phyloP scores from a whole-genome alignment of 2,329 filamentous ascomycete species.

The Aureobasidium mangrovei region DNA sequence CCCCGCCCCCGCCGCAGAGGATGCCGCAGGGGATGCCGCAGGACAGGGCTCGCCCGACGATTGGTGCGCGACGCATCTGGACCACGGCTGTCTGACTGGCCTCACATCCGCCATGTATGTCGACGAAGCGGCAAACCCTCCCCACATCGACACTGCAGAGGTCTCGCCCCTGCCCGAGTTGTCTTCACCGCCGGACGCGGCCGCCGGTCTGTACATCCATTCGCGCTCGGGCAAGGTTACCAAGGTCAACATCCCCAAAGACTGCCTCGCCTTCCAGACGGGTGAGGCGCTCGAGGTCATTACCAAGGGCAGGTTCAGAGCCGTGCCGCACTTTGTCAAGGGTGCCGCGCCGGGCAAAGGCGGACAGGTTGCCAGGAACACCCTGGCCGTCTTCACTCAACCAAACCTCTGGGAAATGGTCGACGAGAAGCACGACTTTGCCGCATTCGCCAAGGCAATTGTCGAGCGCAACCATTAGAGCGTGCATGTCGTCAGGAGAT shows the following conservation, averaged over 20 bases:
- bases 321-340: conserved; percentile 90
- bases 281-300: conserved; percentile 87
- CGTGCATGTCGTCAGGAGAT: not conserved
- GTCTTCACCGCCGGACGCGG: conserved; percentile 65
- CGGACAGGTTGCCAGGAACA: conserved; percentile 54
- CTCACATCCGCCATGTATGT: conserved; percentile 95
- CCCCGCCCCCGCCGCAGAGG: conserved; percentile 38
- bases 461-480: conserved; percentile 37
- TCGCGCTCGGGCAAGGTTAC: conserved; percentile 71
- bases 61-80: conserved; percentile 87
- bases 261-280: conserved; percentile 93
- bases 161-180: conserved; percentile 57
- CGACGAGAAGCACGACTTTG: conserved; percentile 63
- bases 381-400: conserved; percentile 91
- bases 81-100: conserved; percentile 89
- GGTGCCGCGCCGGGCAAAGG: conserved; percentile 54
- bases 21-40: conserved; percentile 31
- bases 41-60: conserved; percentile 50
- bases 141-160: conserved; percentile 20
- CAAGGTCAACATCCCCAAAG: conserved; percentile 85
- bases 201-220: conserved; percentile 87
- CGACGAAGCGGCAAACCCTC: conserved; percentile 54
- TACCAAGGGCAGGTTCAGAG: conserved; percentile 82
- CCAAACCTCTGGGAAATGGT: conserved; percentile 79
- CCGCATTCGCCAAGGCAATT: conserved; percentile 57